Percentiles rank a stretch among this genome's conserved stretches.
phyloP scores from a whole-genome alignment of 2,329 filamentous ascomycete genomes.

The Exserohilum rostratum region DNA sequence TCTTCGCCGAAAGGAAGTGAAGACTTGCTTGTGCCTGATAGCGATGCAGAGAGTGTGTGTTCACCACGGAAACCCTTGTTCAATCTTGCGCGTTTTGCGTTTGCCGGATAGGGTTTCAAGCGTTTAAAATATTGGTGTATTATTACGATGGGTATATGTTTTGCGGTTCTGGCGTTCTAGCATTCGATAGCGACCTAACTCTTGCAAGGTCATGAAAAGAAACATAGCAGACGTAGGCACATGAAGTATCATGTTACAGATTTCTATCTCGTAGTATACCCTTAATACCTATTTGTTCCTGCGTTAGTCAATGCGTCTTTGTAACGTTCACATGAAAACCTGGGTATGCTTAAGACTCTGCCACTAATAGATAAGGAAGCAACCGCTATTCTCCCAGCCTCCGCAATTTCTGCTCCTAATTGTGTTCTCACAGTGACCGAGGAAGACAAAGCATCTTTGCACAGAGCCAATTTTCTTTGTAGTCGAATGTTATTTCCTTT shows the following conservation, averaged over 20 bases:
- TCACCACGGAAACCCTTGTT: slow-evolving; percentile 45
- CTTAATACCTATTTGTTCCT: slow-evolving; percentile 18
- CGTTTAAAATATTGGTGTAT: slow-evolving; percentile 8
- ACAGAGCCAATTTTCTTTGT: not conserved
- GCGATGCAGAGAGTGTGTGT: slow-evolving; percentile 48
- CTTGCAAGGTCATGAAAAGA: not conserved
- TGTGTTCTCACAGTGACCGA: not conserved
- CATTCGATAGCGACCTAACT: not conserved
- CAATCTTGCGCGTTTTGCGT: slow-evolving; percentile 50
- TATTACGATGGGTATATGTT: slow-evolving; percentile 10
- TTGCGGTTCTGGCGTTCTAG: slow-evolving; percentile 11
- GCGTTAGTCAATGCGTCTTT: not conserved
- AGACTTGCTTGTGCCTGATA: slow-evolving; percentile 55
- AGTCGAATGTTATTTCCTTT: not conserved
- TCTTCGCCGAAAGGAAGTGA: slow-evolving; percentile 52
- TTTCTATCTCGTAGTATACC: slow-evolving; percentile 19
- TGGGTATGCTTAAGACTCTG: not conserved
- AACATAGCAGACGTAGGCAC: not conserved
- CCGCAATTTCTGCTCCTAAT: not conserved
- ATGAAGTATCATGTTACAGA: slow-evolving; percentile 7
- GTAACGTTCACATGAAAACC: not conserved
- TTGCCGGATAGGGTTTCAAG: slow-evolving; percentile 27
- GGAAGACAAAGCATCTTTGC: slow-evolving; percentile 5
- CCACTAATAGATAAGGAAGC: not conserved
- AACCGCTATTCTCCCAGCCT: not conserved